phyloP scores from a whole-genome alignment of 75 land plant species.

The Picea glauca region DNA sequence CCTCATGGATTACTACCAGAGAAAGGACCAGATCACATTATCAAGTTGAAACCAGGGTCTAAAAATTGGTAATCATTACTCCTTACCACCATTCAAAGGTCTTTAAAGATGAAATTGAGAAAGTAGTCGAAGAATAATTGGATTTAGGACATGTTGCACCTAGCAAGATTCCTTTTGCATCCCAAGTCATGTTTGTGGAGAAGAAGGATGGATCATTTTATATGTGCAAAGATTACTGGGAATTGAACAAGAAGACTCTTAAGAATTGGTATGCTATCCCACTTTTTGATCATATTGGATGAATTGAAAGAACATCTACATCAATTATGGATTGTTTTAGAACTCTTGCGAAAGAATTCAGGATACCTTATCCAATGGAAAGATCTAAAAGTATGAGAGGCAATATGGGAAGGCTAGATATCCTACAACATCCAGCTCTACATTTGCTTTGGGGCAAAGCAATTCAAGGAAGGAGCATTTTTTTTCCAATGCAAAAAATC shows the following conservation, averaged over 20 bases:
- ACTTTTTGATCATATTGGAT: background rate
- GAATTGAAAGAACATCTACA: background rate
- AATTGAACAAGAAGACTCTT: background rate
- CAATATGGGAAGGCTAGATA: no score
- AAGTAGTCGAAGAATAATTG: background rate
- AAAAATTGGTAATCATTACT: background rate
- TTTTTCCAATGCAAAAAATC: no score
- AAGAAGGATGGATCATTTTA: background rate
- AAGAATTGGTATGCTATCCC: background rate
- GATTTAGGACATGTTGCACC: background rate
- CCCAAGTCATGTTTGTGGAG: background rate
- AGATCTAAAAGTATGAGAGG: no score
- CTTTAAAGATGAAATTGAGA: background rate
- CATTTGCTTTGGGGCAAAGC: no score
- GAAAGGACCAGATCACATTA: background rate
- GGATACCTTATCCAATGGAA: no score
- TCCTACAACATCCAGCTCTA: no score
- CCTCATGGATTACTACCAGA: background rate
- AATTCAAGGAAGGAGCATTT: no score
- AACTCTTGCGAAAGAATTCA: background rate
- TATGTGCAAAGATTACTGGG: background rate
- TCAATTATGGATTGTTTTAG: background rate
- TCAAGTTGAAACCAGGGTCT: background rate
- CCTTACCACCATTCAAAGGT: background rate
- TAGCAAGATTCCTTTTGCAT: background rate